phyloP scores from a whole-genome alignment of 495 filamentous ascomycete genomes.

The Aspergillus indologenus region DNA sequence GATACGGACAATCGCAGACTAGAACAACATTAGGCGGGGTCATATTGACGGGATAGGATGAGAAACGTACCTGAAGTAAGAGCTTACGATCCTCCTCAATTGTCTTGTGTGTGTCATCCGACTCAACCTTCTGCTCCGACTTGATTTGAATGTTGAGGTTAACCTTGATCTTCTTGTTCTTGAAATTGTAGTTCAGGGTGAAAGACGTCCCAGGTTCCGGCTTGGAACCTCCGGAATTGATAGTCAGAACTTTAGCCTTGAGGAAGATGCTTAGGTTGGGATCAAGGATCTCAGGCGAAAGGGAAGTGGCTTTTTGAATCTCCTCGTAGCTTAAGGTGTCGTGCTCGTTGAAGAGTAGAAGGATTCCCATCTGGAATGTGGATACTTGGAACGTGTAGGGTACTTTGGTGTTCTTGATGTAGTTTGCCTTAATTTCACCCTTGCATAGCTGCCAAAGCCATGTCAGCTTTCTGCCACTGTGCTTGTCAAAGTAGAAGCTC shows the following conservation, averaged over 20 bases:
- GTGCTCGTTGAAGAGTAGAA: slow-evolving; percentile 92
- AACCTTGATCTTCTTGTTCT: slow-evolving; percentile 94
- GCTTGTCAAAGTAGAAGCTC: slow-evolving; percentile 91
- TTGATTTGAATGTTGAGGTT: slow-evolving; percentile 95
- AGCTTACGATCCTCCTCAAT: slow-evolving; percentile 98
- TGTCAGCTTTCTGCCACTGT: slow-evolving; percentile 91
- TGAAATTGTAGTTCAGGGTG: slow-evolving; percentile 87
- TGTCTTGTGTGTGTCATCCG: slow-evolving; percentile 97
- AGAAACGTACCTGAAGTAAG: slow-evolving; percentile 82
- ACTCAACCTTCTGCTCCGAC: slow-evolving; percentile 90
- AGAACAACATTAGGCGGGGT: slow-evolving; percentile 6
- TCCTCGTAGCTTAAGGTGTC: slow-evolving; percentile 85
- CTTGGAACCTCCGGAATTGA: slow-evolving; percentile 68
- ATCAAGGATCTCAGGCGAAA: slow-evolving; percentile 78
- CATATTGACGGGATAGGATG: slow-evolving; percentile 5
- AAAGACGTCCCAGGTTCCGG: slow-evolving; percentile 72
- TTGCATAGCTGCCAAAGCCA: slow-evolving; percentile 99
- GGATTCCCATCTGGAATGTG: slow-evolving; percentile 93
- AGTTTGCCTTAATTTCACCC: slow-evolving; percentile 92
- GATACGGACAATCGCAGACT: slow-evolving; percentile 98
- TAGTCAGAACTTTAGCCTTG: slow-evolving; percentile 82
- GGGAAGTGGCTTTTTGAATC: slow-evolving; percentile 73
- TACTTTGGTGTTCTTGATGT: slow-evolving; percentile 80
- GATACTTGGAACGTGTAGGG: slow-evolving; percentile 98
- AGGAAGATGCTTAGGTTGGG: slow-evolving; percentile 78